phyloP scores from a whole-genome alignment of 306 rosid species.

The Ammopiptanthus mongolicus region DNA sequence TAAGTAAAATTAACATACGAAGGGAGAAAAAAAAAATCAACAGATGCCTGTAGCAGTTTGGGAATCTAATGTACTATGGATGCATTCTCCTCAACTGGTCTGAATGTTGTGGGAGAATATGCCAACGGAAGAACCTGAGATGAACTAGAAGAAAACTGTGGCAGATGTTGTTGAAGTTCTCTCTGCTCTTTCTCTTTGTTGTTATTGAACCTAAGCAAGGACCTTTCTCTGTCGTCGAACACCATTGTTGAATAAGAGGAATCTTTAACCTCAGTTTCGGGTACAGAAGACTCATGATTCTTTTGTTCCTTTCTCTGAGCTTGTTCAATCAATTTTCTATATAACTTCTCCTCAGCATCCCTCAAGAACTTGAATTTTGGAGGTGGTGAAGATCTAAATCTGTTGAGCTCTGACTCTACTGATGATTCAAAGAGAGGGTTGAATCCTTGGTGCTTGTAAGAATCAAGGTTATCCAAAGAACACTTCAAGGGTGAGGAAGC shows the following conservation, averaged over 20 bases:
- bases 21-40: conserved; percentile 30
- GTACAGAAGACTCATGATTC: conserved; percentile 18
- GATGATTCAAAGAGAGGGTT: conserved; percentile 78
- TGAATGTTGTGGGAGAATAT: conserved; percentile 56
- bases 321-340: conserved; percentile 55
- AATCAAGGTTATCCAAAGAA: conserved; percentile 34
- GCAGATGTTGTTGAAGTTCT: conserved; percentile 27
- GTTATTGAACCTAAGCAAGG: conserved; percentile 31
- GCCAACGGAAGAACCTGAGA: conserved; percentile 70
- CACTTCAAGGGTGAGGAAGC: conserved; percentile 48
- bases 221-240: conserved; percentile 30
- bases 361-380: conserved; percentile 70
- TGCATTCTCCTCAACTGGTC: conserved; percentile 26
- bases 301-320: conserved; percentile 41
- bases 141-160: conserved; percentile 51
- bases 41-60: conserved; percentile 18
- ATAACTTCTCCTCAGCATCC: conserved; percentile 75
- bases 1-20: conserved; percentile 13
- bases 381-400: conserved; percentile 68
- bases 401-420: conserved; percentile 37
- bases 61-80: conserved; percentile 35
- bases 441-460: conserved; percentile 55
- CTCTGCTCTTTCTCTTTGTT: conserved; percentile 54
- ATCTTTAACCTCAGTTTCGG: conserved; percentile 24
- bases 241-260: neutral